Evolutionary conservation across 164 flowering plant species (phyloP).

Genomic region (Platanus orientalis): DNA sequence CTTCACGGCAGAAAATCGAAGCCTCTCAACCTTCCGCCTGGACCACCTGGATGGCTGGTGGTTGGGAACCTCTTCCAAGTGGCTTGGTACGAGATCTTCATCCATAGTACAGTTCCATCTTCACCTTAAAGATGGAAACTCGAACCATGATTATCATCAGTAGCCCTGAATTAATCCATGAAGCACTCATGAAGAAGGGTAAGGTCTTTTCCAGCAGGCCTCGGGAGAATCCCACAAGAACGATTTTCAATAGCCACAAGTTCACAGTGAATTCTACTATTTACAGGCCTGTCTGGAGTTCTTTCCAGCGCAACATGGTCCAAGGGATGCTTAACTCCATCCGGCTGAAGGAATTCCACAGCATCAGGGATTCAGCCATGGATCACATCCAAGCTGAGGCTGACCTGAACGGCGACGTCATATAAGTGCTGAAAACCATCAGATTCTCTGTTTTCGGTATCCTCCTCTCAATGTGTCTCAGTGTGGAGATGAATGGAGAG

Average conservation of each 20-base stretch:
- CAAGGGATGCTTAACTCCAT: slow-evolving; percentile 63
- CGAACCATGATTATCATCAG: slow-evolving; percentile 62
- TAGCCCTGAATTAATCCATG: slow-evolving; percentile 54
- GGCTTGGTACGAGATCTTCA: slow-evolving; percentile 48
- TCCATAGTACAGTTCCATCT: slow-evolving; percentile 60
- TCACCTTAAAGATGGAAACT: slow-evolving; percentile 70
- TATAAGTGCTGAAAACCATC: slow-evolving; percentile 65
- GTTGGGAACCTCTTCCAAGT: slow-evolving; percentile 92
- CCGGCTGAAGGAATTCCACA: slow-evolving; percentile 47
- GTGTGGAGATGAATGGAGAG: slow-evolving; percentile 68
- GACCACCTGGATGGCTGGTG: slow-evolving; percentile 84
- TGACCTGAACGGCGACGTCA: slow-evolving; percentile 37
- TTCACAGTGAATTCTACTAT: slow-evolving; percentile 83
- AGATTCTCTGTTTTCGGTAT: slow-evolving; percentile 86
- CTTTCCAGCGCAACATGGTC: slow-evolving; percentile 86
- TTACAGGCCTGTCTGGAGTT: slow-evolving; percentile 84
- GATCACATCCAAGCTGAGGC: slow-evolving; percentile 54
- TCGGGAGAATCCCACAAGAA: slow-evolving; percentile 68
- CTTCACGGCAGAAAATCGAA: slow-evolving; percentile 33
- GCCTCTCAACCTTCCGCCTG: slow-evolving; percentile 63
- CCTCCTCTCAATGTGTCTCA: slow-evolving; percentile 78
- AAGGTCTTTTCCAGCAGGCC: slow-evolving; percentile 67
- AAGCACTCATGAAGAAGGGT: slow-evolving; percentile 64
- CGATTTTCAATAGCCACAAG: slow-evolving; percentile 75
- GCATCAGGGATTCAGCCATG: slow-evolving; percentile 49